These are phyloP conservation scores for Globisporangium rhizosaccharum DNA, from an alignment of 352 stramenopile genomes.

Conservation along the genomic window DNA sequence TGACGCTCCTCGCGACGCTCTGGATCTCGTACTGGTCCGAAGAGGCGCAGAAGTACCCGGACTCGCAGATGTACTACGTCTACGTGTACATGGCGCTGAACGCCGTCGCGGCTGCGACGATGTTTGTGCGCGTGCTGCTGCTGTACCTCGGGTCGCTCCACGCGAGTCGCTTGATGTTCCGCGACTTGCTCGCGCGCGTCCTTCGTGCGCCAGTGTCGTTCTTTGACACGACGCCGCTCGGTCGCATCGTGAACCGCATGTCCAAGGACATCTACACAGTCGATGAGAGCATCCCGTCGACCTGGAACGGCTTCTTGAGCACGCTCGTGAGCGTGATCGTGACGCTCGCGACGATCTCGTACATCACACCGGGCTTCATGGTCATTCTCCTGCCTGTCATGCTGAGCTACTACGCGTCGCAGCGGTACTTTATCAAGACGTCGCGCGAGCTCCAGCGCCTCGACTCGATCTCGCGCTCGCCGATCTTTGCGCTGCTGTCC, in stretches of 20 bases:
- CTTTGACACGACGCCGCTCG: slow-evolving; percentile 79
- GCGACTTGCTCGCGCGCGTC: slow-evolving; percentile 86
- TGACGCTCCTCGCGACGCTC: slow-evolving; percentile 69
- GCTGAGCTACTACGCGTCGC: slow-evolving; percentile 58
- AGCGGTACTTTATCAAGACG: slow-evolving; percentile 92
- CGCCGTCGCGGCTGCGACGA: slow-evolving; percentile 39
- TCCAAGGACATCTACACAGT: slow-evolving; percentile 79
- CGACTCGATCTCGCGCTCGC: slow-evolving; percentile 90
- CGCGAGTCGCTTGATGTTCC: slow-evolving; percentile 55
- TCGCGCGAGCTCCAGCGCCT: slow-evolving; percentile 93
- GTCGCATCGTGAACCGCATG: slow-evolving; percentile 74
- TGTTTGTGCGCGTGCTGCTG: slow-evolving; percentile 58
- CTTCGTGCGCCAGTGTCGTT: slow-evolving; percentile 72
- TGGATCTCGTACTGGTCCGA: slow-evolving; percentile 91
- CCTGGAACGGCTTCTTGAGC: slow-evolving; percentile 64
- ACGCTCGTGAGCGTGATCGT: slow-evolving; percentile 65
- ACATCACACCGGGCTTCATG: slow-evolving; percentile 67
- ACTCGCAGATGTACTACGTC: slow-evolving; percentile 75
- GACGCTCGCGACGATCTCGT: slow-evolving; percentile 64
- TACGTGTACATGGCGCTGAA: slow-evolving; percentile 80
- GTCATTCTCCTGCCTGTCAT: slow-evolving; percentile 67
- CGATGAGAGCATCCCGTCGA: slow-evolving; percentile 63
- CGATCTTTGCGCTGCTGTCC: slow-evolving; percentile 94
- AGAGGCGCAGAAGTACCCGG: slow-evolving; percentile 23
- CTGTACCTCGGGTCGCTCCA: slow-evolving; percentile 55